Evolutionary conservation across 2,329 filamentous ascomycete species (phyloP).

Genomic region (Colletotrichum godetiae): DNA sequence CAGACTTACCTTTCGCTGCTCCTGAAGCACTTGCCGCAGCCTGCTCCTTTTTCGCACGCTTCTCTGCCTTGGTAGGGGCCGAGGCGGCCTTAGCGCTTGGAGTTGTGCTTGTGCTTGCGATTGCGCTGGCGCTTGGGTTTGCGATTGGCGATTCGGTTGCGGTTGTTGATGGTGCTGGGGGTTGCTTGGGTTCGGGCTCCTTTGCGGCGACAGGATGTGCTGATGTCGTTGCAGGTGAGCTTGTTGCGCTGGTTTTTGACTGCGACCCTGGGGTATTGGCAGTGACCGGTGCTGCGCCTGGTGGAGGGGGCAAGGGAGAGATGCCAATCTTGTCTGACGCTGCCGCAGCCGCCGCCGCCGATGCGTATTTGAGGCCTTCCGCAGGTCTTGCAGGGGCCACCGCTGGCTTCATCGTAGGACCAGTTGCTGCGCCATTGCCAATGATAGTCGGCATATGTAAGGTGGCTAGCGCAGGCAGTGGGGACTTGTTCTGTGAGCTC

Average conservation of each 20-base stretch:
- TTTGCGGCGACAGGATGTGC: constrained; percentile 58
- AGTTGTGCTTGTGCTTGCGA: constrained; percentile 39
- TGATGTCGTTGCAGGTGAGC: constrained; percentile 62
- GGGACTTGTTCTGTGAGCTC: constrained; percentile 93
- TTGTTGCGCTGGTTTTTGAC: constrained; percentile 66
- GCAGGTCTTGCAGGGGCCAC: constrained; percentile 85
- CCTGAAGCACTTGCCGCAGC: constrained; percentile 55
- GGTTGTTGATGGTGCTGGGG: constrained; percentile 42
- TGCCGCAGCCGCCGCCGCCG: constrained; percentile 92
- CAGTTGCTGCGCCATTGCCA: constrained; percentile 66
- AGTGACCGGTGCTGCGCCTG: constrained; percentile 62
- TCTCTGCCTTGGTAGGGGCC: constrained; percentile 46
- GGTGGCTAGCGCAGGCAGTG: constrained; percentile 90
- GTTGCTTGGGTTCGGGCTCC: constrained; percentile 48
- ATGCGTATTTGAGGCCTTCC: constrained; percentile 95
- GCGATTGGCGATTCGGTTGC: constrained; percentile 41
- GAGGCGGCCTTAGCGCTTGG: constrained; percentile 42
- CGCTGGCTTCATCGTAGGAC: constrained; percentile 89
- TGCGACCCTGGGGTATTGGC: constrained; percentile 59
- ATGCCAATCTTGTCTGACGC: constrained; percentile 92
- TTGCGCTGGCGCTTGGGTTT: constrained; percentile 38
- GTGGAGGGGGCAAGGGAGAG: constrained; percentile 90
- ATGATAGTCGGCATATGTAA: constrained; percentile 79
- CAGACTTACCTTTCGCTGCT: constrained; percentile 55
- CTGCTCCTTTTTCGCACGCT: constrained; percentile 58